Evolutionary conservation across 2,329 filamentous ascomycete genomes (phyloP), one percentile per base, ranked within the genome.

Genomic region (Rutstroemia sp.): DNA sequence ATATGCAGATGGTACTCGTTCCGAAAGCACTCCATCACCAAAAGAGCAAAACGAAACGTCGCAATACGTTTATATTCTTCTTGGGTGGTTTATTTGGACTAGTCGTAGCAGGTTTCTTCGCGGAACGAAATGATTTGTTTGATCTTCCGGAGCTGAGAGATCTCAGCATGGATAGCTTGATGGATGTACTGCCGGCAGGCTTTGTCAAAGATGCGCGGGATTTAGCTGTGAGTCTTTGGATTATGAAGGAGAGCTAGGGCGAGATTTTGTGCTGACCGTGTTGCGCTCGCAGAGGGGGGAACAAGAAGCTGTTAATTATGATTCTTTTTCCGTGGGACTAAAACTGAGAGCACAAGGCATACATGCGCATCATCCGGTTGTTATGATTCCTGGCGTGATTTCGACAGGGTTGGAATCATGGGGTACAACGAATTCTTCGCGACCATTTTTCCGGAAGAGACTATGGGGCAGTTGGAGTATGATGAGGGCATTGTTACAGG

Each of bases 381-480:
- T 99, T 61, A 97, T 99, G 92, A 85, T 99, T 9, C 94, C 94
- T 0, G 94, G 94, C 4, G 94, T 99, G 58, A 99, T 99, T 64
- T 97, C 94, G 0, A 97, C 94, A 0, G 94, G 94, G 1, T 80
- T 99, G 23, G 94, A 99, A 73, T 96, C 90, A 48, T 99, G 94
- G 94, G 90, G 92, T 4, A 97, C 94, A 0, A 84, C 88, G 51
- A 88, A 92, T 67, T 76, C 79, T 44, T 96, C 92, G 7, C 82
- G 90, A 38, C 88, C 87, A 58, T 99, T 97, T 73, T 99, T 99
- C 72, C 81, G 94, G 60, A 96, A 95, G 74, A 80, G 94, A 54
- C 75, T 99, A 50, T 99, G 94, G 94, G 94, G 94, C 4, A 96
- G 90, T 64, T 99, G 95, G 94, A 95, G 83, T 61, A 99, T 99